Conservation (phyloP, 208 protist species). For the Leishmania lainsoni region DNA sequence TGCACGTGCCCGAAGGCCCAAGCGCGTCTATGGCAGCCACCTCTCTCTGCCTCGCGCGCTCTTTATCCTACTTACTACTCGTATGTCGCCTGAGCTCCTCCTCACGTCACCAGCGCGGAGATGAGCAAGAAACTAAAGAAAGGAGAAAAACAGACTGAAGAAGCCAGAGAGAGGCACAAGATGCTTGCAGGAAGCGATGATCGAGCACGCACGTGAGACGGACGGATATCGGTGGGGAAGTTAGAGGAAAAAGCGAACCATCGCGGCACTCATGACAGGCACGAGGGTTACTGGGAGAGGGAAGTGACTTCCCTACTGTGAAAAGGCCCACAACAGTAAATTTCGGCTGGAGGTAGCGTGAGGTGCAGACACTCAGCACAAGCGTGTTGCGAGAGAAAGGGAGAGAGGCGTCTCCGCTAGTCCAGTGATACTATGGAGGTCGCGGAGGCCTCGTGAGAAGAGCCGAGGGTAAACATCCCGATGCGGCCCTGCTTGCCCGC, state of each 20-base stretch:
- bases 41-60: neutral
- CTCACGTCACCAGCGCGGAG: too few species aligned
- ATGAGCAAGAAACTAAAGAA: too few species aligned
- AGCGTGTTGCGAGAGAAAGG: neutral
- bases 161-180: neutral
- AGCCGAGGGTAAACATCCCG: neutral
- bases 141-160: too few species aligned
- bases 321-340: neutral
- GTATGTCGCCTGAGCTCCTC: neutral
- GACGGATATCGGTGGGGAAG: neutral
- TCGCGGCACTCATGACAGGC: too few species aligned
- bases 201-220: neutral
- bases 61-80: neutral
- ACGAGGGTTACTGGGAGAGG: neutral
- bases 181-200: neutral
- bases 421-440: conserved; percentile 14
- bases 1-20: neutral
- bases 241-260: neutral
- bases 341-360: neutral
- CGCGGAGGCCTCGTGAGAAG: conserved; percentile 16
- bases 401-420: neutral
- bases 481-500: neutral
- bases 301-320: neutral
- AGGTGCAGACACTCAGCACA: neutral
- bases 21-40: neutral